phyloP scores from a whole-genome alignment of 371 early-diverging fungal species.

The Blakeslea trispora region DNA sequence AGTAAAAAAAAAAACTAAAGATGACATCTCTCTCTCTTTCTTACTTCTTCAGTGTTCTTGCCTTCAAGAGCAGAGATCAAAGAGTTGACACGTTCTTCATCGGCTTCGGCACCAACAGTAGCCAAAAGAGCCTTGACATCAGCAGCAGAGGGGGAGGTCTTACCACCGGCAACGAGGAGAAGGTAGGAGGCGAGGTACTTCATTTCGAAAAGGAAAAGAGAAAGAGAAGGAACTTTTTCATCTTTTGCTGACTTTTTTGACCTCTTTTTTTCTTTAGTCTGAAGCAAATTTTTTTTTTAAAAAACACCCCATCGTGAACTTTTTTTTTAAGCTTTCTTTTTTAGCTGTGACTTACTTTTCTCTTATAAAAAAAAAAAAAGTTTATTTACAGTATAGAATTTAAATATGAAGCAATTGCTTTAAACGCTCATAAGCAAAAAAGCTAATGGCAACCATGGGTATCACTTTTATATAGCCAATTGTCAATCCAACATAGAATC shows the following conservation, averaged over 20 bases:
- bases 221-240: not conserved
- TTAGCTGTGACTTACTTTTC: not conserved
- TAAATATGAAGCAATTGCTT: conserved; percentile 63
- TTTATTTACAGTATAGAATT: too few species aligned
- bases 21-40: too few species aligned
- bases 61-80: conserved; percentile 84
- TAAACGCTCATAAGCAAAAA: conserved; percentile 82
- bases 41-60: conserved; percentile 87
- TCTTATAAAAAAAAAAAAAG: too few species aligned
- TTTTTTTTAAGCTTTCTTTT: too few species aligned
- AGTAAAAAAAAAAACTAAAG: too few species aligned
- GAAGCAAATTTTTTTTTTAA: too few species aligned
- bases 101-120: conserved; percentile 93
- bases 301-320: too few species aligned
- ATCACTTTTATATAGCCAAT: conserved; percentile 94
- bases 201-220: conserved; percentile 51
- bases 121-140: conserved; percentile 84
- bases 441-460: conserved; percentile 92
- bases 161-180: conserved; percentile 89
- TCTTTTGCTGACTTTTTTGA: too few species aligned
- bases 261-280: too few species aligned
- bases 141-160: conserved; percentile 78
- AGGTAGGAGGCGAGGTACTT: conserved; percentile 97
- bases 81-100: conserved; percentile 74
- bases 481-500: conserved; percentile 96